These are phyloP conservation scores for Lupinus albus DNA, from an alignment of 306 rosid species.

Conservation along the genomic window DNA sequence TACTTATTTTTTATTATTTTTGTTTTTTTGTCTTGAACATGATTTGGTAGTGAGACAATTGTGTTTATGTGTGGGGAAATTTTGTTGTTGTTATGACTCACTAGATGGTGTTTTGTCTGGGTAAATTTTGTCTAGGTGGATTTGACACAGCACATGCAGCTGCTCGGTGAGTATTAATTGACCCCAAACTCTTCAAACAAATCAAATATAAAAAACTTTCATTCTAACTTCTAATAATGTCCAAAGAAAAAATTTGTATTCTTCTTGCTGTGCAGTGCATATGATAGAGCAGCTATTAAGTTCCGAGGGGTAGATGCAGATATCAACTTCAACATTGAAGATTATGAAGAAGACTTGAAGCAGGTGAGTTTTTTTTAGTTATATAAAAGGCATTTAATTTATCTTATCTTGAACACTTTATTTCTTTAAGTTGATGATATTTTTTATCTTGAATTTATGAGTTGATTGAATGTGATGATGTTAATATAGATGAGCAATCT, in stretches of 20 bases:
- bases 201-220: constrained; percentile 32
- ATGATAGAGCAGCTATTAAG: constrained; percentile 97
- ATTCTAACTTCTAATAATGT: not conserved
- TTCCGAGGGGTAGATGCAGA: constrained; percentile 94
- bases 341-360: constrained; percentile 91
- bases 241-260: not conserved
- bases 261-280: constrained; percentile 64
- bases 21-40: constrained; percentile 18
- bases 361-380: constrained; percentile 54
- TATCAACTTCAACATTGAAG: constrained; percentile 89
- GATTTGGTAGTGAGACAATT: constrained; percentile 43
- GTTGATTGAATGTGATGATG: constrained; percentile 5
- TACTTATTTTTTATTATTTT: too few relatives aligned
- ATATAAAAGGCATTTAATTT: constrained; percentile 16
- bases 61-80: constrained; percentile 18
- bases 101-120: constrained; percentile 49
- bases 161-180: constrained; percentile 75
- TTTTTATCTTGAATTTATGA: not conserved
- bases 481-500: constrained; percentile 87
- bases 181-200: not conserved
- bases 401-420: constrained; percentile 47
- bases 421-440: constrained; percentile 17
- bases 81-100: constrained; percentile 41
- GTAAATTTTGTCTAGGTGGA: constrained; percentile 76
- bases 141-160: constrained; percentile 99